Percentiles rank a stretch among this genome's conserved stretches.
Evolutionary conservation across 441 rosid species (phyloP).

Genomic region (Croton setiger): DNA sequence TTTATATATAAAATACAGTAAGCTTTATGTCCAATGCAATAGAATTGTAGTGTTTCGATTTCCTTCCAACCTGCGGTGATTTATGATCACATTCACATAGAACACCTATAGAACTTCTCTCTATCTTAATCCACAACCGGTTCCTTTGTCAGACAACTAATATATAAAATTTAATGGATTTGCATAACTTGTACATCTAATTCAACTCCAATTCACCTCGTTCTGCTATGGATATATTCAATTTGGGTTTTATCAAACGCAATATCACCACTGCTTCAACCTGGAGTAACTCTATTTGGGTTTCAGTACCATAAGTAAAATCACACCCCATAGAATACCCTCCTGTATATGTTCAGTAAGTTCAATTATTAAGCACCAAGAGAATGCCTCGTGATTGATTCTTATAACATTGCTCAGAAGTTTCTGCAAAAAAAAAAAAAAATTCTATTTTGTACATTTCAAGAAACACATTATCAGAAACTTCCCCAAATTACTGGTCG

Average conservation of each 20-base stretch:
- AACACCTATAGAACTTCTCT: not conserved
- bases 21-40: not conserved
- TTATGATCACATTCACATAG: not conserved
- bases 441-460: not conserved
- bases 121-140: not conserved
- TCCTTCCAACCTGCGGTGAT: not conserved
- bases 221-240: not conserved
- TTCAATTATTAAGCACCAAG: not conserved
- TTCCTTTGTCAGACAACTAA: not conserved
- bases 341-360: not conserved
- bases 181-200: not conserved
- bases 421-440: not conserved
- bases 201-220: not conserved
- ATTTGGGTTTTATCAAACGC: not conserved
- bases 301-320: not conserved
- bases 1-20: not conserved
- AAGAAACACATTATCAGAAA: not conserved
- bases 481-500: not conserved
- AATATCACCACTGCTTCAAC: not conserved
- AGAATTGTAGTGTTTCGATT: not conserved
- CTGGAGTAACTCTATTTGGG: not conserved
- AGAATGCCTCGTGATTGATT: not conserved
- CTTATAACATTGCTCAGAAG: not conserved
- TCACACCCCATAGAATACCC: not conserved
- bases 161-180: not conserved